These are phyloP conservation scores for Rubroboletus satanas DNA, from an alignment of 768 basidiomycete genomes.

Conservation along the genomic window DNA sequence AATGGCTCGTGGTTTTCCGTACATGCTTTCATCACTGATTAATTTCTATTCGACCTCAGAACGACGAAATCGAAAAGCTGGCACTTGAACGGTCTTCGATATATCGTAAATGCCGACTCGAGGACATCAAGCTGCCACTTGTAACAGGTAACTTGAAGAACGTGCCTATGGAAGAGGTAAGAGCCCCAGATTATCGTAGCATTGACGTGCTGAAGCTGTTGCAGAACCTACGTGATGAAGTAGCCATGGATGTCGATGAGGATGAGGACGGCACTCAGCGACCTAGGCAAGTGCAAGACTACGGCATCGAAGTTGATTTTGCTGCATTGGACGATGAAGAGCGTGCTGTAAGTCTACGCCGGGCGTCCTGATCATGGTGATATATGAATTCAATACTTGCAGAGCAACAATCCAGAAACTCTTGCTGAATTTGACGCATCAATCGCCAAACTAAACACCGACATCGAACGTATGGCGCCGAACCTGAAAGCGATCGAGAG, in stretches of 20 bases:
- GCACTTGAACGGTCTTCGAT: constrained; percentile 80
- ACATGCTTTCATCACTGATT: constrained; percentile 22
- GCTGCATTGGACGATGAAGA: constrained; percentile 69
- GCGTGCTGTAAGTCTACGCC: constrained; percentile 45
- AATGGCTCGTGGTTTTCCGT: constrained; percentile 46
- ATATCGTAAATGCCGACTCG: constrained; percentile 90
- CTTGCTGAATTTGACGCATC: constrained; percentile 71
- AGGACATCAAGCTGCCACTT: constrained; percentile 85
- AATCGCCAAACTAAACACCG: constrained; percentile 63
- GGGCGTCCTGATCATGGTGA: not conserved
- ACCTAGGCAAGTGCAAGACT: constrained; percentile 69
- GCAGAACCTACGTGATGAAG: constrained; percentile 77
- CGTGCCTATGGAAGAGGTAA: constrained; percentile 93
- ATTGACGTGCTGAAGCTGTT: constrained; percentile 5
- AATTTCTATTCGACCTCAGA: constrained; percentile 36
- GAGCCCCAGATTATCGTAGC: constrained; percentile 4
- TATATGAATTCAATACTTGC: constrained; percentile 1
- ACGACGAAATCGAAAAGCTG: constrained; percentile 88
- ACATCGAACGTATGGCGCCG: constrained; percentile 92
- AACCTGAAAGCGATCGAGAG: constrained; percentile 96
- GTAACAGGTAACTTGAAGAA: constrained; percentile 70
- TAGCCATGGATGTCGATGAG: constrained; percentile 90
- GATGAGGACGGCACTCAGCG: constrained; percentile 79
- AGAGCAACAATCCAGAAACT: constrained; percentile 61
- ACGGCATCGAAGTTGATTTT: constrained; percentile 90